Evolutionary conservation across 306 rosid species (phyloP).

Genomic region (Trifolium fragiferum): DNA sequence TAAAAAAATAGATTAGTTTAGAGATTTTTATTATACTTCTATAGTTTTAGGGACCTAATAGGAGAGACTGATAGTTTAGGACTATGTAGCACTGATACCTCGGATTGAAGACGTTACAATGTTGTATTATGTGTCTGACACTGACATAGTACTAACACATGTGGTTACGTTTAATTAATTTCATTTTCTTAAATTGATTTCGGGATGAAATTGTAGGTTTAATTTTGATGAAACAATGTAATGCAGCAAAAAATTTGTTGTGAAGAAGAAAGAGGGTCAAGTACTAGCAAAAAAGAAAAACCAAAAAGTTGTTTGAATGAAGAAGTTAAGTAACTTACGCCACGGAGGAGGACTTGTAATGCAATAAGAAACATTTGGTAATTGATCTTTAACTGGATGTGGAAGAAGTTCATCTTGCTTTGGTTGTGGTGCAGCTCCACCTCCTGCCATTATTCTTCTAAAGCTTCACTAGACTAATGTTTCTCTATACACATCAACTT

Average conservation of each 20-base stretch:
- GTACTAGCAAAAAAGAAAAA: not conserved
- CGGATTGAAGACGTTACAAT: too few species aligned
- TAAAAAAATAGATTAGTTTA: not conserved
- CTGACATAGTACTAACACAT: too few species aligned
- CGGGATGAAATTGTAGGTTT: not conserved
- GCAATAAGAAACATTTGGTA: slow-evolving; percentile 86
- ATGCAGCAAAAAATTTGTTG: not conserved
- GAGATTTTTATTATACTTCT: not conserved
- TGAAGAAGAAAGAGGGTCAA: slow-evolving; percentile 3
- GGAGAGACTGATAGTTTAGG: too few species aligned
- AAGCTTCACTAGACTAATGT: not conserved
- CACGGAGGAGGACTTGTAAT: slow-evolving; percentile 99
- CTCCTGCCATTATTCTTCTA: slow-evolving; percentile 62
- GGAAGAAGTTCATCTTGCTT: slow-evolving; percentile 92
- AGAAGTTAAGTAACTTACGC: slow-evolving; percentile 66
- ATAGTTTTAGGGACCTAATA: too few species aligned
- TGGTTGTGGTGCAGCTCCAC: slow-evolving; percentile 77
- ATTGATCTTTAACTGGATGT: slow-evolving; percentile 86
- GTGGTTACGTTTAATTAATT: not conserved
- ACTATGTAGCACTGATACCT: too few species aligned
- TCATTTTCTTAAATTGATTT: not conserved
- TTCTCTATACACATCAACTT: slow-evolving; percentile 10
- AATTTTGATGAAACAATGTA: not conserved
- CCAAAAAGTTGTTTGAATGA: not conserved
- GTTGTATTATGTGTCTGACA: too few species aligned